These are phyloP conservation scores for Coffea eugenioides DNA, from an alignment of 257 asterid species.

Conservation along the genomic window DNA sequence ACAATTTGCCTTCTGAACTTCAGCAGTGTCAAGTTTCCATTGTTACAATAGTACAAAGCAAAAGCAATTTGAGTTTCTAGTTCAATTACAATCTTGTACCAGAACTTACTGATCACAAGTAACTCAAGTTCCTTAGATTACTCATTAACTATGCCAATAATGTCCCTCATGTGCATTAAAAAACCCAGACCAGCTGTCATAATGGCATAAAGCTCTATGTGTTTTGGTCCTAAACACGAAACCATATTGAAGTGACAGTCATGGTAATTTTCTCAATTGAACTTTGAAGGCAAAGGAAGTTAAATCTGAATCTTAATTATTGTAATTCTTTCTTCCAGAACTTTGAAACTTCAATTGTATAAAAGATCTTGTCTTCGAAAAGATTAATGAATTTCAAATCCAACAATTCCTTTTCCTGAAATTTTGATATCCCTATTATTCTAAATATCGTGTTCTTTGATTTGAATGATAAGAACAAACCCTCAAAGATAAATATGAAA, in stretches of 20 bases:
- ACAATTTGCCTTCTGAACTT: not conserved
- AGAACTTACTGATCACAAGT: not conserved
- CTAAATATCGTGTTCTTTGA: not conserved
- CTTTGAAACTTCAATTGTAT: not conserved
- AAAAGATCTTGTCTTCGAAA: not conserved
- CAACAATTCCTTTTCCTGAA: no score
- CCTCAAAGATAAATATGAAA: no score
- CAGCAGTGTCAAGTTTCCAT: not conserved
- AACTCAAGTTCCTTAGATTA: not conserved
- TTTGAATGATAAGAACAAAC: no score
- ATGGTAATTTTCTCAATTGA: not conserved
- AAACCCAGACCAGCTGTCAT: not conserved
- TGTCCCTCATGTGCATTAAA: not conserved
- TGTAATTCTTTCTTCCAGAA: not conserved
- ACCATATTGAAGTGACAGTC: not conserved
- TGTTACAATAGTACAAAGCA: not conserved
- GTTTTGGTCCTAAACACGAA: not conserved
- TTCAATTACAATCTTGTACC: not conserved
- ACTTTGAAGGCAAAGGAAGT: not conserved
- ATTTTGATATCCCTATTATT: no score
- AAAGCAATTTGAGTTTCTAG: not conserved
- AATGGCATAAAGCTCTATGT: no score
- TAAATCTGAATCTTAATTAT: not conserved
- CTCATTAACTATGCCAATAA: not conserved
- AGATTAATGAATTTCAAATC: not conserved